A percentile compares a stretch with the other conserved stretches of the same genome.
Evolutionary conservation across 306 rosid species (phyloP).

Genomic region (Notholithocarpus densiflorus): DNA sequence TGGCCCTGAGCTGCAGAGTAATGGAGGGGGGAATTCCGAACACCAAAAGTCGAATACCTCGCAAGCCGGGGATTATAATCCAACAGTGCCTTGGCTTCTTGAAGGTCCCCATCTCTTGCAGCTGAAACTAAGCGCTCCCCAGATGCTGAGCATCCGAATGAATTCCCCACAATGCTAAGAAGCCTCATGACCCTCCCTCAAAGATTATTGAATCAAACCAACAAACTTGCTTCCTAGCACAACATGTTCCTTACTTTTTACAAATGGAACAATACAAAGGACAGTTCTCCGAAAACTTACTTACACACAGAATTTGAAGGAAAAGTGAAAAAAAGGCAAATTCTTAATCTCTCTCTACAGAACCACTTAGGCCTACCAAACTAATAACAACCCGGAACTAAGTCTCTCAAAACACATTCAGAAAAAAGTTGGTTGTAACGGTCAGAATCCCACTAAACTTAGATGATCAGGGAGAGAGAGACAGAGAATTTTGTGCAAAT

Average conservation of each 20-base stretch:
- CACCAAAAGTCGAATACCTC: slow-evolving; percentile 89
- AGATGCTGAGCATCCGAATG: slow-evolving; percentile 98
- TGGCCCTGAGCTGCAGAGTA: slow-evolving; percentile 99
- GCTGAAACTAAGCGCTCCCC: slow-evolving; percentile 97
- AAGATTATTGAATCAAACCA: slow-evolving; percentile 20
- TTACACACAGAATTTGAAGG: neutral
- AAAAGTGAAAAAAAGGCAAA: neutral
- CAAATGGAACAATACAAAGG: slow-evolving; percentile 2
- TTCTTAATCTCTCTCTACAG: slow-evolving; percentile 9
- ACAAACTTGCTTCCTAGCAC: slow-evolving; percentile 20
- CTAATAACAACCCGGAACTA: slow-evolving; percentile 34
- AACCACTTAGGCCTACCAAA: slow-evolving; percentile 39
- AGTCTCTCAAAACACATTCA: slow-evolving; percentile 13
- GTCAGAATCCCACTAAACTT: slow-evolving; percentile 30
- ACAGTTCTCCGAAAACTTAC: slow-evolving; percentile 24
- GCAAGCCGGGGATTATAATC: slow-evolving; percentile 92
- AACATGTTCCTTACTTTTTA: slow-evolving; percentile 6
- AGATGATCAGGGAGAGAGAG: slow-evolving; percentile 6
- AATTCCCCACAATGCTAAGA: slow-evolving; percentile 77
- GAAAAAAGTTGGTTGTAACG: slow-evolving; percentile 42
- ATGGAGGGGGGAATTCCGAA: slow-evolving; percentile 95
- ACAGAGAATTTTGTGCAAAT: slow-evolving; percentile 22
- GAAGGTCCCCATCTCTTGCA: slow-evolving; percentile 97
- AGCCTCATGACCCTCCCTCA: slow-evolving; percentile 55
- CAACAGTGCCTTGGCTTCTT: slow-evolving; percentile 92